phyloP scores from a whole-genome alignment of 257 asterid genomes.

The Eucommia ulmoides region DNA sequence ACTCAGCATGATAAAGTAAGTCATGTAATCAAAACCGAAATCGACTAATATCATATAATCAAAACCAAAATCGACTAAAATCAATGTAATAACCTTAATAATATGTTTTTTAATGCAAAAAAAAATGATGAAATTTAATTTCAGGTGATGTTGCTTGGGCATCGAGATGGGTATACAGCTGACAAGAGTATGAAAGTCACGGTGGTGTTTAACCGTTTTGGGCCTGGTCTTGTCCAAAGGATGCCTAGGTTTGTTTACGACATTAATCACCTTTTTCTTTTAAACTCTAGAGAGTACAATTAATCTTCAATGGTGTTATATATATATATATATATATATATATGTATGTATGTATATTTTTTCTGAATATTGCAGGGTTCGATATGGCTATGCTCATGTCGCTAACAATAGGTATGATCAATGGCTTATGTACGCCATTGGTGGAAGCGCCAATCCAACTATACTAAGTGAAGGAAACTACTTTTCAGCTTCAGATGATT shows the following conservation, averaged over 20 bases:
- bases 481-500: constrained; percentile 1
- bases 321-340: no score
- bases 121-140: neutral
- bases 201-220: constrained; percentile 58
- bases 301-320: no score
- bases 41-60: no score
- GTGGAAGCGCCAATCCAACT: constrained; percentile 14
- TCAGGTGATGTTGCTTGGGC: constrained; percentile 72
- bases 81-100: neutral
- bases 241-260: constrained; percentile 44
- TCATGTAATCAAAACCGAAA: no score
- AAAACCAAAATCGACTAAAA: no score
- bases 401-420: constrained; percentile 10
- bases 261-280: neutral
- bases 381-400: constrained; percentile 53
- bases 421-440: constrained; percentile 15
- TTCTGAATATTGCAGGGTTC: constrained; percentile 29
- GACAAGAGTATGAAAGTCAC: constrained; percentile 60
- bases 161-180: constrained; percentile 33
- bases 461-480: constrained; percentile 11
- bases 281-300: no score
- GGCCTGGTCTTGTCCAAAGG: constrained; percentile 55
- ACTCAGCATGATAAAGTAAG: constrained; percentile 58
- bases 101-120: neutral
- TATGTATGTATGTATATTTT: neutral